Evolutionary conservation across 2,329 filamentous ascomycete genomes (phyloP).

Genomic region (Cadophora sp.): DNA sequence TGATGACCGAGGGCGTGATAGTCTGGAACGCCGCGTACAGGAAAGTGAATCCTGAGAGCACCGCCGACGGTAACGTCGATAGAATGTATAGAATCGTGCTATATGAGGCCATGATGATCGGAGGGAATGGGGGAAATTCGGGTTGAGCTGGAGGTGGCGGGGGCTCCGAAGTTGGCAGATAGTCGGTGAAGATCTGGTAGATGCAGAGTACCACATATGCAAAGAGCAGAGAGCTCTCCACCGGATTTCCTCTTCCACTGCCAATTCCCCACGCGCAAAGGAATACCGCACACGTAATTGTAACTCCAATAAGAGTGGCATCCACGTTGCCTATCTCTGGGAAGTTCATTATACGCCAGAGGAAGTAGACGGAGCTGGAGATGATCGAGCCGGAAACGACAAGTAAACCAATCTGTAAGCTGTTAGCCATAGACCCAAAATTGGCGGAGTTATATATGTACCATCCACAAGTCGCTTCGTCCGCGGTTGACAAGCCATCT

Average conservation of each 20-base stretch:
- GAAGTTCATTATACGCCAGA: conserved; percentile 94
- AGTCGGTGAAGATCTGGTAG: conserved; percentile 99
- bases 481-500: conserved; percentile 94
- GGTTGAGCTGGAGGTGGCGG: conserved; percentile 66
- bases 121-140: conserved; percentile 95
- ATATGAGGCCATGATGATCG: conserved; percentile 98
- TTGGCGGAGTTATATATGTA: conserved; percentile 53
- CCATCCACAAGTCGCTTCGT: conserved; percentile 95
- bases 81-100: conserved; percentile 87
- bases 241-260: conserved; percentile 90
- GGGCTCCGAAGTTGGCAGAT: conserved; percentile 72
- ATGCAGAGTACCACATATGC: conserved; percentile 98
- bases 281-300: conserved; percentile 91
- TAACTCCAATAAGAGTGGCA: conserved; percentile 88
- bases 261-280: conserved; percentile 93
- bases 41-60: conserved; percentile 84
- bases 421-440: conserved; percentile 25
- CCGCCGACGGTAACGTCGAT: conserved; percentile 80
- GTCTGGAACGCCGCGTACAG: conserved; percentile 92
- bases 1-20: conserved; percentile 94
- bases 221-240: conserved; percentile 94
- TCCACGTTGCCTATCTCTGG: conserved; percentile 92
- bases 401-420: conserved; percentile 78
- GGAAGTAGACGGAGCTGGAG: conserved; percentile 92
- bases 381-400: conserved; percentile 90